These are phyloP conservation scores for Penicillium sp. DNA, from an alignment of 2,329 filamentous ascomycete species.

Conservation along the genomic window DNA sequence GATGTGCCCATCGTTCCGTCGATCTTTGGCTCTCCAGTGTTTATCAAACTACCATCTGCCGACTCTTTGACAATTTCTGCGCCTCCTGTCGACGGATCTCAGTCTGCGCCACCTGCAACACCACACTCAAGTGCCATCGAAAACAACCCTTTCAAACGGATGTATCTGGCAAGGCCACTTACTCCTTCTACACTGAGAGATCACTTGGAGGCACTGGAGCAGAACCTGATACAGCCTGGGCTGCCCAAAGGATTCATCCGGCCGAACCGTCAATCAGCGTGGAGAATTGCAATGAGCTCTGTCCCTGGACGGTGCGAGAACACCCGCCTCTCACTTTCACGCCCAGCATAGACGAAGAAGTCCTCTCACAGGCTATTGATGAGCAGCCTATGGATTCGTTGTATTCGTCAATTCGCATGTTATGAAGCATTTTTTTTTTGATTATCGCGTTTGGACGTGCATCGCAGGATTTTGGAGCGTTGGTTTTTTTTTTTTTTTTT, in stretches of 20 bases:
- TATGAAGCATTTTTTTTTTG: conserved; percentile 19
- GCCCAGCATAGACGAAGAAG: conserved; percentile 34
- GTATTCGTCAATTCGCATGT: conserved; percentile 38
- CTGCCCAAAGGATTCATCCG: conserved; percentile 38
- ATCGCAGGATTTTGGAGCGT: not conserved
- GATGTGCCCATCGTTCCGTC: conserved; percentile 41
- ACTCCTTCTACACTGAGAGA: conserved; percentile 38
- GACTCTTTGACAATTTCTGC: conserved; percentile 34
- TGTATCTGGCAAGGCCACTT: conserved; percentile 29
- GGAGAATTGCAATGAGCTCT: conserved; percentile 40
- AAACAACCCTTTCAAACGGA: conserved; percentile 32
- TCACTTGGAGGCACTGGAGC: conserved; percentile 30
- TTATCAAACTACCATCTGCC: conserved; percentile 39
- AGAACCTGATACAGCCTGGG: conserved; percentile 35
- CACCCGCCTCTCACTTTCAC: conserved; percentile 36
- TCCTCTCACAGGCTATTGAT: conserved; percentile 34
- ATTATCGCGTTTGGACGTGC: not conserved
- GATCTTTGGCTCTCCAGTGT: conserved; percentile 43
- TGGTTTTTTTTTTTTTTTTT: not conserved
- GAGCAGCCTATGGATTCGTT: conserved; percentile 35
- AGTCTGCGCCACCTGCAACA: conserved; percentile 36
- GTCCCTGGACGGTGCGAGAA: conserved; percentile 41
- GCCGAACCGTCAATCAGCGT: conserved; percentile 34
- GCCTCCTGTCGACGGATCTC: conserved; percentile 38
- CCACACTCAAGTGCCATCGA: conserved; percentile 35